Base-by-base conservation (phyloP, 805 yeast genomes). In the Torulaspora delbrueckii region DNA sequence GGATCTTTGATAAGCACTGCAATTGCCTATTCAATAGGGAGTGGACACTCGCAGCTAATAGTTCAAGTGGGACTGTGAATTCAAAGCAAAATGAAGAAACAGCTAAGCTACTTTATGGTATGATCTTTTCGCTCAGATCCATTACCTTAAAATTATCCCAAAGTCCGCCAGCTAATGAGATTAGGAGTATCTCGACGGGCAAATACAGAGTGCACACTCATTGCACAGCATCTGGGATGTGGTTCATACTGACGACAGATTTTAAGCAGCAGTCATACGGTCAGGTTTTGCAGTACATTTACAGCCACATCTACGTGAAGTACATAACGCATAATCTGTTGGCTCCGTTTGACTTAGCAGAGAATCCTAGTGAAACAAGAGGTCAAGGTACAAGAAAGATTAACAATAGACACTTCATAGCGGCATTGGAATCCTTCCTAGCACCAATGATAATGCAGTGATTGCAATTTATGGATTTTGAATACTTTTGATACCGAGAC, bases 1-100 rank as follows among this genome's bases (percentile, higher is more conserved):
- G 89, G 86, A 78, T 91, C 45, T 91, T 84, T 62, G 97, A 91
- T 63, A 77, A 93, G 62, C 97, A 91, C 67, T 86, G 97, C 67
- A 82, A 84, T 52, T 90, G 98, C 65, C 80, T 91, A 14, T 91
- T 79, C 66, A 78, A 78, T 51, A 72, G 95, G 43, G 95, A 86
- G 62, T 90, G 83, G 82, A 70, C 74, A 1, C 62, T 69, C 46
- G 56, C 60, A 16, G 42, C 62, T 16, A 57, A 58, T 38, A 53
- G 57, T 26, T 53, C 56, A 12, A 56, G 64, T 32, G 76, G 76
- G 2, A 62, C 73, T 0, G 65, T 68, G 30, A 83, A 82, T 56
- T 68, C 72, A 10, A 76, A 73, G 48, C 81, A 80, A 58, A 74
- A 77, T 36, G 83, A 82, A 40, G 88, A 89, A 59, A 71, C 78